These are phyloP conservation scores for Eudorina sp. DNA, from an alignment of 139 green algal species.

Conservation along the genomic window DNA sequence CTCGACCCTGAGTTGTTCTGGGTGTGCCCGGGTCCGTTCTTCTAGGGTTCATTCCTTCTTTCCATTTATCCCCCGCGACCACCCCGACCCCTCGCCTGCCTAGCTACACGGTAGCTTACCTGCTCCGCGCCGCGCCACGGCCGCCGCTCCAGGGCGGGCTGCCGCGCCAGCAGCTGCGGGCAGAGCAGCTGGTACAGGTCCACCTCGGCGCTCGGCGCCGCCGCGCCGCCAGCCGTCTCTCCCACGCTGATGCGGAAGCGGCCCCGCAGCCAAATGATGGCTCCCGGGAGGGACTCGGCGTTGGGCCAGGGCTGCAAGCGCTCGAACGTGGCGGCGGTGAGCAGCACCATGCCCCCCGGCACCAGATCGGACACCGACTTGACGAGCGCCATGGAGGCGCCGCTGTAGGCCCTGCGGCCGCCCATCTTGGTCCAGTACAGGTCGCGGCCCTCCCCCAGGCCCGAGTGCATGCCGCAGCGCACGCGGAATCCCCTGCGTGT, in stretches of 20 bases:
- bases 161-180: conserved; percentile 33
- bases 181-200: conserved; percentile 38
- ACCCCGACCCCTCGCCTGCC: neutral
- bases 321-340: conserved; percentile 14
- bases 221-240: neutral
- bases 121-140: conserved; percentile 36
- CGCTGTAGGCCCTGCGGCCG: conserved; percentile 36
- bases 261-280: conserved; percentile 24
- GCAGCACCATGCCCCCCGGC: conserved; percentile 42
- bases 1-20: too few species aligned
- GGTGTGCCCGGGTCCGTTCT: too few species aligned
- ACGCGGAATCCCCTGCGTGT: conserved; percentile 44
- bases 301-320: conserved; percentile 26
- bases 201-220: neutral
- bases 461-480: conserved; percentile 44
- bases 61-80: too few species aligned
- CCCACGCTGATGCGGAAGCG: conserved; percentile 21
- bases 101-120: neutral
- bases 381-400: conserved; percentile 37
- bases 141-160: conserved; percentile 34
- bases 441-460: conserved; percentile 11
- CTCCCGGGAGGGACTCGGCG: conserved; percentile 15
- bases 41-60: too few species aligned
- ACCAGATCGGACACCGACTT: conserved; percentile 41
- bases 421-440: conserved; percentile 26